Evolutionary conservation across 148 eudicot species (phyloP), one percentile per base, ranked within the genome.

Genomic region (Amaranthus cruentus): DNA sequence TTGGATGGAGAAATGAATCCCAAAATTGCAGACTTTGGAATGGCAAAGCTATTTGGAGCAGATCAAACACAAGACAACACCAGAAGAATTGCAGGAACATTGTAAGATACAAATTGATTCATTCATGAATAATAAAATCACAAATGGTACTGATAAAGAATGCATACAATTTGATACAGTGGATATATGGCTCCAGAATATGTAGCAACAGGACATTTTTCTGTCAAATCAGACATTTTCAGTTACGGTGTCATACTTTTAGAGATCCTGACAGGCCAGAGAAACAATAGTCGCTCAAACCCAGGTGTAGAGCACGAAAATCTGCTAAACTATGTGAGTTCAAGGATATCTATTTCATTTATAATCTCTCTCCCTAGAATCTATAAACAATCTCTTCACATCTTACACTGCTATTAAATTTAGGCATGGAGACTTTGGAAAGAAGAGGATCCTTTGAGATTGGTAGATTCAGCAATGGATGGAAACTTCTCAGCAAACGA

Each of bases 1-100:
- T 47, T 82, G 9, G 81, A 82, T 49, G 79, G 14, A 46, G 76
- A 78, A 3, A 78, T 82, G 81, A 78, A 72, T 38, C 79, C 85
- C 9, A 78, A 75, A 73, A 62, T 82, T 61, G 62, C 85, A 47
- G 83, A 83, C 38, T 83, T 83, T 73, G 85, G 85, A 5, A 79
- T 79, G 75, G 85, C 85, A 52, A 83, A 75, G 72, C 66, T 74
- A 8, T 79, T 83, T 70, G 62, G 65, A 7, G 76, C 28, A 6
- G 83, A 78, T 61, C 74, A 78, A 82, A 75, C 74, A 38, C 77
- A 67, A 42, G 81, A 53, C 46, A 66, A 72, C 15, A 82, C 82
- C 2, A 68, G 73, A 1, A 78, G 81, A 59, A 56, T 81, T 6
- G 81, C 60, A 0, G 83, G 83, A 15, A 81, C 83, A 62, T 82